phyloP scores from a whole-genome alignment of 1,284 basidiomycete genomes.

The Ceratobasidium sp. region DNA sequence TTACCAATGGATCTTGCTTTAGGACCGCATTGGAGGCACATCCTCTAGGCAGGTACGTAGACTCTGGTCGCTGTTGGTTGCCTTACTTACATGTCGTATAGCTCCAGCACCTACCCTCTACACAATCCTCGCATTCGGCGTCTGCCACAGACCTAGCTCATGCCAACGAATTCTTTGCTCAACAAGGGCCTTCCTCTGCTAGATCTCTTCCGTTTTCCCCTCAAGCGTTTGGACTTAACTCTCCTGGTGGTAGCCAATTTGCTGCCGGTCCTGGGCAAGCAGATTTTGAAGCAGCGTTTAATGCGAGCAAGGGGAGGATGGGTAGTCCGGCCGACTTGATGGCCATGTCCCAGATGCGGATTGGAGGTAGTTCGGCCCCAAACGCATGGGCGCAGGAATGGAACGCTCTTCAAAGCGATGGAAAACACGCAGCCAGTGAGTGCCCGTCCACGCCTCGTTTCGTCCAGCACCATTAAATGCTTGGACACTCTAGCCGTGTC shows the following conservation, averaged over 20 bases:
- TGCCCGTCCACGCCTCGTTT: neutral
- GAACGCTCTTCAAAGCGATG: slow-evolving; percentile 51
- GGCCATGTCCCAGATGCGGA: slow-evolving; percentile 40
- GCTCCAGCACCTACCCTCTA: slow-evolving; percentile 77
- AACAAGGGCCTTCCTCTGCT: slow-evolving; percentile 51
- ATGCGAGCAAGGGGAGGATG: slow-evolving; percentile 41
- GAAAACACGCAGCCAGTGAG: slow-evolving; percentile 30
- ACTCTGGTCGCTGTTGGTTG: neutral
- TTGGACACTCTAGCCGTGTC: slow-evolving; percentile 7
- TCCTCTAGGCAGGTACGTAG: slow-evolving; percentile 71
- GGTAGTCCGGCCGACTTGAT: slow-evolving; percentile 38
- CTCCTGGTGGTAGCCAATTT: slow-evolving; percentile 55
- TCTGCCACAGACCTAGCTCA: slow-evolving; percentile 75
- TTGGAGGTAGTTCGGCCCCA: slow-evolving; percentile 17
- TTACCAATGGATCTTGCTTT: slow-evolving; percentile 16
- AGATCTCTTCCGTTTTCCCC: slow-evolving; percentile 53
- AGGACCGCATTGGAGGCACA: slow-evolving; percentile 76
- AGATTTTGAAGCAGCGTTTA: slow-evolving; percentile 48
- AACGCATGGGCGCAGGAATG: slow-evolving; percentile 50
- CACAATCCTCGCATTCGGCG: slow-evolving; percentile 58
- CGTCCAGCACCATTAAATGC: neutral
- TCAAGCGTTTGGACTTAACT: slow-evolving; percentile 56
- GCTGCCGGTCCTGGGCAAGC: slow-evolving; percentile 49
- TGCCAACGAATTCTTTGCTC: slow-evolving; percentile 81
- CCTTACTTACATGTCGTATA: slow-evolving; percentile 52